phyloP scores from a whole-genome alignment of 352 stramenopile species.

The Globisporangium abappressorium region DNA sequence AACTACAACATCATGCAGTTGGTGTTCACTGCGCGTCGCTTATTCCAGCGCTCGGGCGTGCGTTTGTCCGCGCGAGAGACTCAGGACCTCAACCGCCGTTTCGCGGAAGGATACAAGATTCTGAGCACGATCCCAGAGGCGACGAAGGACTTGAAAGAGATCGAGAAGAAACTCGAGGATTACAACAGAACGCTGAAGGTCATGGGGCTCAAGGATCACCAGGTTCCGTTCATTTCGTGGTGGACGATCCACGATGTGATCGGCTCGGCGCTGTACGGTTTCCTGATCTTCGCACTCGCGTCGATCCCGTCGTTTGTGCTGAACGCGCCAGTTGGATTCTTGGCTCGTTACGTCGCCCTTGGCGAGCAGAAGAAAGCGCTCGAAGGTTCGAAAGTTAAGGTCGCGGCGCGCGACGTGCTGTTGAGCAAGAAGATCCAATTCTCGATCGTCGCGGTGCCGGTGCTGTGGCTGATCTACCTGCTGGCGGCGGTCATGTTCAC shows the following conservation, averaged over 20 bases:
- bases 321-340: slow-evolving; percentile 87
- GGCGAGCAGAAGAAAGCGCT: slow-evolving; percentile 82
- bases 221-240: slow-evolving; percentile 86
- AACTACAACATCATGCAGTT: slow-evolving; percentile 96
- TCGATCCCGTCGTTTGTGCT: slow-evolving; percentile 90
- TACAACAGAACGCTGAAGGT: slow-evolving; percentile 85
- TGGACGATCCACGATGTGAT: slow-evolving; percentile 89
- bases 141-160: slow-evolving; percentile 44
- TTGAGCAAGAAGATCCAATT: slow-evolving; percentile 94
- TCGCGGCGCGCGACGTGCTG: slow-evolving; percentile 87
- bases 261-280: slow-evolving; percentile 82
- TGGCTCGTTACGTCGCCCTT: slow-evolving; percentile 76
- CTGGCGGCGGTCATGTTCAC: slow-evolving; percentile 77
- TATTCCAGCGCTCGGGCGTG: slow-evolving; percentile 92
- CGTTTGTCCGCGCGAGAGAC: slow-evolving; percentile 88
- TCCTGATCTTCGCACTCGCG: slow-evolving; percentile 84
- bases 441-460: slow-evolving; percentile 87
- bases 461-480: slow-evolving; percentile 87
- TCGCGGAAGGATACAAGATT: slow-evolving; percentile 89
- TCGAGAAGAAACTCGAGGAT: slow-evolving; percentile 77
- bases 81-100: slow-evolving; percentile 89
- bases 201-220: slow-evolving; percentile 90
- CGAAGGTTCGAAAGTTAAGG: slow-evolving; percentile 89
- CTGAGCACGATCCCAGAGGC: slow-evolving; percentile 66
- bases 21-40: slow-evolving; percentile 92